phyloP scores from a whole-genome alignment of 345 rosid species.

The Hibiscus syriacus region DNA sequence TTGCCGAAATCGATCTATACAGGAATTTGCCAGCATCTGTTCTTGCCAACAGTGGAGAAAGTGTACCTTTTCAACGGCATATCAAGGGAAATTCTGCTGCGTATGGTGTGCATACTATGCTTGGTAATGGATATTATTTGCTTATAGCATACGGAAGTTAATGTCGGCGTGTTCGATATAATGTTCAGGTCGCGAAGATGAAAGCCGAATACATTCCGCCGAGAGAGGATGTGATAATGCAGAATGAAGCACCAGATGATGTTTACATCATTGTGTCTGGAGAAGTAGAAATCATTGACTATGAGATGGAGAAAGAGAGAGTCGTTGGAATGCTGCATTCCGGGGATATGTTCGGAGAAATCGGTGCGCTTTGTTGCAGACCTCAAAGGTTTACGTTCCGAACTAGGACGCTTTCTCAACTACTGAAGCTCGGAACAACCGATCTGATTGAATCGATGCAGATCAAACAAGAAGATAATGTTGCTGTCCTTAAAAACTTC shows the following conservation, averaged over 20 bases:
- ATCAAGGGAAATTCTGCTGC: slow-evolving; percentile 55
- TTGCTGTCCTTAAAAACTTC: slow-evolving; percentile 63
- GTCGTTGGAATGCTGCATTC: slow-evolving; percentile 49
- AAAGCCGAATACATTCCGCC: slow-evolving; percentile 94
- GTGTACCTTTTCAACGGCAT: slow-evolving; percentile 66
- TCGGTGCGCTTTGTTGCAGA: slow-evolving; percentile 70
- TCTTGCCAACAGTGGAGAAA: slow-evolving; percentile 61
- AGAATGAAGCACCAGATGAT: slow-evolving; percentile 84
- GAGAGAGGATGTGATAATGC: slow-evolving; percentile 82
- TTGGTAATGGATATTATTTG: neutral
- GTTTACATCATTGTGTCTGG: slow-evolving; percentile 80
- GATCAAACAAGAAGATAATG: slow-evolving; percentile 55
- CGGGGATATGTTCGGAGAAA: slow-evolving; percentile 84
- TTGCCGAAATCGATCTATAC: slow-evolving; percentile 81
- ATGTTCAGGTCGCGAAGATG: slow-evolving; percentile 62
- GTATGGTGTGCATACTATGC: slow-evolving; percentile 34
- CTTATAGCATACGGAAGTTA: neutral
- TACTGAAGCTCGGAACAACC: slow-evolving; percentile 56
- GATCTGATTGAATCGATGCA: slow-evolving; percentile 63
- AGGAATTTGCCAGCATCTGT: slow-evolving; percentile 78
- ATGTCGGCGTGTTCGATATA: neutral
- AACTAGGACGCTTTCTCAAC: slow-evolving; percentile 72
- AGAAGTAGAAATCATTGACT: slow-evolving; percentile 62
- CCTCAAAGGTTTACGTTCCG: slow-evolving; percentile 70
- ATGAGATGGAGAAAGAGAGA: slow-evolving; percentile 47